Conservation (phyloP, 1,139 yeast species). For the Candida dubliniensis region DNA sequence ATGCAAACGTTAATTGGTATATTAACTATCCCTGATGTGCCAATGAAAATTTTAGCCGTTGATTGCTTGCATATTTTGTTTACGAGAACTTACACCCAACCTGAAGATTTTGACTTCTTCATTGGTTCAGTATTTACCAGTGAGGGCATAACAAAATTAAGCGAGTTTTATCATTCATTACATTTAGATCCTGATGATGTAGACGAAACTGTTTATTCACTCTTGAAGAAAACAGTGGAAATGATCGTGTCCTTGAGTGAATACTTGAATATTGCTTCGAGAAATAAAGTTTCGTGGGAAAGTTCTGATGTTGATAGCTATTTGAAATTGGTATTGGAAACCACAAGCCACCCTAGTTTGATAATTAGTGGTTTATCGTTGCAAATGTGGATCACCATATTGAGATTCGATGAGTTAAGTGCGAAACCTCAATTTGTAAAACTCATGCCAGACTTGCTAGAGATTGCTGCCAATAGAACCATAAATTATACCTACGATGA, state of each 20-base stretch:
- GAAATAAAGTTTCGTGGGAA: conserved; percentile 45
- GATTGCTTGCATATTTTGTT: conserved; percentile 89
- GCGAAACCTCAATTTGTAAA: conserved; percentile 48
- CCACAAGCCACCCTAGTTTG: conserved; percentile 81
- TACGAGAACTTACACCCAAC: conserved; percentile 71
- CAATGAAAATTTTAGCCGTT: conserved; percentile 77
- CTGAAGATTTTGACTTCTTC: conserved; percentile 74
- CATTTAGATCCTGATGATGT: conserved; percentile 70
- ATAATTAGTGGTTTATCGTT: conserved; percentile 89
- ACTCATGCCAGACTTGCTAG: conserved; percentile 66
- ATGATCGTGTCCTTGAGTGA: conserved; percentile 90
- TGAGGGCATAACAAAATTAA: conserved; percentile 68
- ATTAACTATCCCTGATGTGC: conserved; percentile 58
- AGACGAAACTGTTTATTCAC: conserved; percentile 76
- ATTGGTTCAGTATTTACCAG: conserved; percentile 76
- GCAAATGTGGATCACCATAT: conserved; percentile 91
- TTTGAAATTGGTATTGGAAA: conserved; percentile 69
- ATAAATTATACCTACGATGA: conserved; percentile 71
- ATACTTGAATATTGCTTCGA: conserved; percentile 52
- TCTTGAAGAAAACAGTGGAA: conserved; percentile 87
- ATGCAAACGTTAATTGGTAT: conserved; percentile 64
- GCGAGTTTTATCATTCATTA: conserved; percentile 63
- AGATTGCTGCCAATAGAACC: conserved; percentile 76
- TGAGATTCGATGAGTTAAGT: conserved; percentile 75
- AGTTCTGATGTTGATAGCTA: conserved; percentile 62